Base-by-base conservation (phyloP, 495 filamentous ascomycete species). In the Extremus antarcticus region DNA sequence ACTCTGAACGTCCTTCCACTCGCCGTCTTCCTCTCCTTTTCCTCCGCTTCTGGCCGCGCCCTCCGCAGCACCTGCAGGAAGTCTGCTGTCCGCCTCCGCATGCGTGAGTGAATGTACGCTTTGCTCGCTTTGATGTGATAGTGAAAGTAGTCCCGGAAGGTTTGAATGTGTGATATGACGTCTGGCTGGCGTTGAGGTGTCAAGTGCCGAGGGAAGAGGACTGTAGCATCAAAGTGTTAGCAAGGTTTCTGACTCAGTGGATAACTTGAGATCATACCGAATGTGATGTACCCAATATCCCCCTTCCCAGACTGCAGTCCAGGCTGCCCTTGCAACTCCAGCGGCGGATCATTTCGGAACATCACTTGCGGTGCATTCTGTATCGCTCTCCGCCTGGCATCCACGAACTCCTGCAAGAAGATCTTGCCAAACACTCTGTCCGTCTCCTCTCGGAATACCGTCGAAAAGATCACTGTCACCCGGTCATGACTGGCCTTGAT, bases 61-160 rank as follows among this genome's bases (percentile, higher is more conserved):
- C 94, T 77, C 70, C 94, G 85, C 58, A 95, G 78, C 35, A 97
- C 87, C 79, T 99, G 94, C 47, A 99, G 79, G 74, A 97, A 97
- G 69, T 99, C 94, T 32, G 94, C 94, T 20, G 94, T 97, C 65
- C 92, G 80, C 70, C 88, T 84, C 61, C 92, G 82, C 92, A 99
- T 99, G 65, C 92, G 80, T 13, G 89, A 91, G 76, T 99, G 92
- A 62, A 99, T 97, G 68, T 95, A 98, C 43, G 94, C 92, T 82
- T 88, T 55, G 11, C 52, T 94, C 24, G 92, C 92, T 73, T 99
- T 99, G 75, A 99, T 99, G 71, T 99, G 92, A 69, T 99, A 99
- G 69, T 99, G 92, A 78, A 99, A 99, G 70, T 99, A 97, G 64
- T 97, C 94, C 55, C 92, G 87, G 86, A 99, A 99, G 17, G 91